Percentiles rank a stretch among this genome's conserved stretches.
phyloP scores from a whole-genome alignment of 23 red algal species.

The Rhodosorus marinus region DNA sequence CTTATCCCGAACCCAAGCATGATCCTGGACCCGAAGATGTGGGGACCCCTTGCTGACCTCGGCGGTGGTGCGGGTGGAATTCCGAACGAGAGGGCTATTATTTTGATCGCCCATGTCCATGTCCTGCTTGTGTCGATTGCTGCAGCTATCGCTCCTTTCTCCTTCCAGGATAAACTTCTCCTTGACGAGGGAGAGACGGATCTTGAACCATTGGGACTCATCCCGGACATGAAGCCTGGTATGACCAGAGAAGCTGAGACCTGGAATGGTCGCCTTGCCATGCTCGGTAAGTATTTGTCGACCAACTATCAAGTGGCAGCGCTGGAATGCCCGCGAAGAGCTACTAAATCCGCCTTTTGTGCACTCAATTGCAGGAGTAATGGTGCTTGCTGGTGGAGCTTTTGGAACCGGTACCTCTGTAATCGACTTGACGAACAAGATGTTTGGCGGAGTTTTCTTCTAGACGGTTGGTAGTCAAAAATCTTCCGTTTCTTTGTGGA shows the following conservation, averaged over 20 bases:
- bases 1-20: conserved; percentile 32
- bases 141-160: conserved; percentile 64
- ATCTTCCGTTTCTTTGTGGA: no score
- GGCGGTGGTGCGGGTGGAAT: conserved; percentile 26
- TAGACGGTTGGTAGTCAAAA: no score
- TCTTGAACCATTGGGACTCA: conserved; percentile 55
- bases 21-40: conserved; percentile 31
- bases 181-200: conserved; percentile 56
- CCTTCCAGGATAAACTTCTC: conserved; percentile 88
- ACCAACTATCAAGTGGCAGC: not conserved
- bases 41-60: conserved; percentile 35
- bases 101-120: conserved; percentile 71
- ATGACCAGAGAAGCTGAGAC: conserved; percentile 77
- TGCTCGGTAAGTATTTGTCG: conserved; percentile 34
- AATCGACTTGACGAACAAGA: conserved; percentile 50
- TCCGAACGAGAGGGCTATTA: conserved; percentile 39
- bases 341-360: not conserved
- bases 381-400: conserved; percentile 16
- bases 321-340: not conserved
- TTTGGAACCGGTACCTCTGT: conserved; percentile 30
- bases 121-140: conserved; percentile 66
- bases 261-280: conserved; percentile 69
- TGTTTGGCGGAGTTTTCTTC: conserved; percentile 60
- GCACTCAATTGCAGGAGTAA: conserved; percentile 1
- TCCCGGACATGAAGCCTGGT: conserved; percentile 49